phyloP scores from a whole-genome alignment of 148 eudicot species.

The Amaranthus hypochondriacus region DNA sequence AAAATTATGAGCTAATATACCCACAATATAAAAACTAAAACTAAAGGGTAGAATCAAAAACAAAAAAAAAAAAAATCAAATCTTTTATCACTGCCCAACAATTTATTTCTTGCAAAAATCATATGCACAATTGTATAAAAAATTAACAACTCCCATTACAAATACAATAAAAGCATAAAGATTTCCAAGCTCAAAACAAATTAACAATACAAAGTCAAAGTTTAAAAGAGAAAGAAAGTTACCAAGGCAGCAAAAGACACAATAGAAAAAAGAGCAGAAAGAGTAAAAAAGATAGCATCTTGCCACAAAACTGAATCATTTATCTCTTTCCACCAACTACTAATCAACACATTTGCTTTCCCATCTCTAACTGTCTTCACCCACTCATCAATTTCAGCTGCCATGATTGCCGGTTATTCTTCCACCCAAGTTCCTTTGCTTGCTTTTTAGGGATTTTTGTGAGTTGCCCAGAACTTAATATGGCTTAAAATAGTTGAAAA shows the following conservation, averaged over 20 bases:
- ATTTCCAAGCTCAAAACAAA: neutral
- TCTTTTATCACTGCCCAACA: neutral
- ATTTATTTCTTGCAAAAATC: neutral
- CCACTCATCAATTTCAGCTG: constrained; percentile 28
- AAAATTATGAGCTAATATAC: neutral
- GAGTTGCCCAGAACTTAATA: neutral
- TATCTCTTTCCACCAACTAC: constrained; percentile 65
- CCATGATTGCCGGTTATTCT: constrained; percentile 34
- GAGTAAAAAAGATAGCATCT: constrained; percentile 71
- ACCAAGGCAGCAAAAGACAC: constrained; percentile 78
- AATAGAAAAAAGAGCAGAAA: constrained; percentile 61
- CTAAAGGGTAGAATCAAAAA: neutral
- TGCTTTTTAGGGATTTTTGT: neutral
- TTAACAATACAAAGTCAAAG: neutral
- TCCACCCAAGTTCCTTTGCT: neutral
- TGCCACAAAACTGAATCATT: constrained; percentile 75
- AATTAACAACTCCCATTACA: neutral
- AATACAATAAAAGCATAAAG: neutral
- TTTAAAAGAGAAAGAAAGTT: constrained; percentile 10
- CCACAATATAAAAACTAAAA: neutral
- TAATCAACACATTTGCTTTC: constrained; percentile 8
- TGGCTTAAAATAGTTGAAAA: neutral
- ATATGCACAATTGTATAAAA: neutral
- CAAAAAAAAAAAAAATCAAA: neutral
- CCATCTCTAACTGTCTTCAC: constrained; percentile 20